phyloP scores from a whole-genome alignment of 1,284 basidiomycete species.

The Malassezia equina region DNA sequence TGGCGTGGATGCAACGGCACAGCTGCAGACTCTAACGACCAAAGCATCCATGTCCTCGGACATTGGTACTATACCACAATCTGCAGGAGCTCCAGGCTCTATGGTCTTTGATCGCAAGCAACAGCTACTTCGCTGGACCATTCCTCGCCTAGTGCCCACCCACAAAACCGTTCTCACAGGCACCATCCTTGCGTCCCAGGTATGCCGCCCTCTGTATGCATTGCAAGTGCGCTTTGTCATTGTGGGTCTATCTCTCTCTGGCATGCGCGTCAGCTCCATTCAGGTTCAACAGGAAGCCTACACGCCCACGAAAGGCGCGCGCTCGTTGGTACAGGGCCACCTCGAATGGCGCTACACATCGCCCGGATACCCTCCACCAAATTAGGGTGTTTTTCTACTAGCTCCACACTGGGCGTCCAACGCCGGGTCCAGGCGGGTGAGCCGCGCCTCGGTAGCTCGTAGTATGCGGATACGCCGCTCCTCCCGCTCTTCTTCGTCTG shows the following conservation, averaged over 20 bases:
- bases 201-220: slow-evolving; percentile 46
- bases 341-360: slow-evolving; percentile 21
- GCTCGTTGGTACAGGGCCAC: slow-evolving; percentile 43
- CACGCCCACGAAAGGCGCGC: slow-evolving; percentile 59
- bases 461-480: slow-evolving; percentile 11
- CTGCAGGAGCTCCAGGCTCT: slow-evolving; percentile 16
- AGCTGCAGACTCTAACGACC: background rate
- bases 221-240: slow-evolving; percentile 64
- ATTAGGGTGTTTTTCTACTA: background rate
- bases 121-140: slow-evolving; percentile 27
- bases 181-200: slow-evolving; percentile 11
- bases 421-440: slow-evolving; percentile 7
- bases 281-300: slow-evolving; percentile 57
- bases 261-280: slow-evolving; percentile 72
- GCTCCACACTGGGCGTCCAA: slow-evolving; percentile 8
- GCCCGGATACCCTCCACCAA: background rate
- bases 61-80: background rate
- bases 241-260: slow-evolving; percentile 64
- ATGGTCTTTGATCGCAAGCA: slow-evolving; percentile 29
- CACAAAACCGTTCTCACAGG: slow-evolving; percentile 19
- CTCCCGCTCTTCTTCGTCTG: background rate
- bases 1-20: slow-evolving; percentile 23
- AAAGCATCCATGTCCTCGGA: background rate
- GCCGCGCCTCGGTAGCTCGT: slow-evolving; percentile 10
- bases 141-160: slow-evolving; percentile 14